phyloP scores from a whole-genome alignment of 371 early-diverging fungal genomes.

The Apophysomyces variabilis region DNA sequence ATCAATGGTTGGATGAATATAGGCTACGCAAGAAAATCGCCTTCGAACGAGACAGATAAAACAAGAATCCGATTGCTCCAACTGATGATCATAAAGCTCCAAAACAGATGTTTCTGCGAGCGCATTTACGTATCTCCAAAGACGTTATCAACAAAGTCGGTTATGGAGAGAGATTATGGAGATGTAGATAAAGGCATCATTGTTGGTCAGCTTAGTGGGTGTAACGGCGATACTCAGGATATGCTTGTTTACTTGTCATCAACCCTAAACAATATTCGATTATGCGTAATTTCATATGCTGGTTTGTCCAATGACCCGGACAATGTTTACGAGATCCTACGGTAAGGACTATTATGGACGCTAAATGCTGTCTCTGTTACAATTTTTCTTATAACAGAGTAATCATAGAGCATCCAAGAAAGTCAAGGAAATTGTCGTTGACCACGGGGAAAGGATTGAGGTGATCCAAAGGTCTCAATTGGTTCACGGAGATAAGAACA shows the following conservation, averaged over 20 bases:
- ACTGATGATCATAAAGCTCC: conserved; percentile 12
- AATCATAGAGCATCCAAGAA: not conserved
- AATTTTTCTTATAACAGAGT: conserved; percentile 4
- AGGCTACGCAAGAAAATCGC: not conserved
- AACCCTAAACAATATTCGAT: conserved; percentile 3
- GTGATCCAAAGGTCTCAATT: conserved; percentile 14
- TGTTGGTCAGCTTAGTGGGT: conserved; percentile 10
- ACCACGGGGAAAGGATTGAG: conserved; percentile 13
- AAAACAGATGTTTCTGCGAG: conserved; percentile 13
- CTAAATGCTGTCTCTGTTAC: conserved; percentile 5
- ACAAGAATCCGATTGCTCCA: not conserved
- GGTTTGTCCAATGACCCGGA: conserved; percentile 1
- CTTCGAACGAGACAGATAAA: not conserved
- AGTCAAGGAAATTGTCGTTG: not conserved
- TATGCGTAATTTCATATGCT: not conserved
- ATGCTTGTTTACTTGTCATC: conserved; percentile 9
- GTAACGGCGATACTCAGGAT: conserved; percentile 8
- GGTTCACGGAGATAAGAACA: conserved; percentile 16
- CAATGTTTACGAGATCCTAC: conserved; percentile 9
- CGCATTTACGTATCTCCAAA: conserved; percentile 1
- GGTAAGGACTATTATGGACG: too few species aligned
- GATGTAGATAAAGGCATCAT: conserved; percentile 3
- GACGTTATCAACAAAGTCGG: conserved; percentile 8
- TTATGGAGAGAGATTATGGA: too few species aligned
- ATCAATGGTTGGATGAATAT: conserved; percentile 10